Conservation (phyloP, 169 alveolate genomes). For the Theileria sp. region DNA sequence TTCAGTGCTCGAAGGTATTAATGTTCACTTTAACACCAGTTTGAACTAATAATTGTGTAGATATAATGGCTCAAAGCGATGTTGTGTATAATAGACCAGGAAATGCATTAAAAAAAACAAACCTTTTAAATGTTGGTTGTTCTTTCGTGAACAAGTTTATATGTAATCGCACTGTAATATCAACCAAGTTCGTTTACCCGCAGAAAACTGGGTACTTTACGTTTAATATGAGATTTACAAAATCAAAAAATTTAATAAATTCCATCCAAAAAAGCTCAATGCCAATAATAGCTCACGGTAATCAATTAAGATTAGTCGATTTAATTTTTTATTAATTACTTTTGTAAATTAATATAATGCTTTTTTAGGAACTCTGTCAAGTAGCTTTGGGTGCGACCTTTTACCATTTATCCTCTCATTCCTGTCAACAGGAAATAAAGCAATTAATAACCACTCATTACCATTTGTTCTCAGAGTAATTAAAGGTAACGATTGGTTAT, state of each 20-base stretch:
- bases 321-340: neutral
- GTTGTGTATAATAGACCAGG: conserved; percentile 9
- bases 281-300: conserved; percentile 26
- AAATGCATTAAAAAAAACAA: conserved; percentile 3
- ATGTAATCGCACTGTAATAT: conserved; percentile 1
- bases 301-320: neutral
- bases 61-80: conserved; percentile 30
- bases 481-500: conserved; percentile 8
- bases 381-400: neutral
- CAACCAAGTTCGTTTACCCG: conserved; percentile 12
- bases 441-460: conserved; percentile 13
- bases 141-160: conserved; percentile 14
- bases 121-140: conserved; percentile 25
- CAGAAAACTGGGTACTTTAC: neutral
- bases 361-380: conserved; percentile 14
- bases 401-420: conserved; percentile 11
- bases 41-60: neutral
- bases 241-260: conserved; percentile 22
- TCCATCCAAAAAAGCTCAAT: conserved; percentile 16
- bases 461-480: conserved; percentile 30
- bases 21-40: neutral
- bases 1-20: conserved; percentile 13
- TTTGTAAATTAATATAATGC: neutral
- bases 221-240: neutral
- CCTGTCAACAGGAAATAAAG: conserved; percentile 11